Base-by-base conservation (phyloP, 1,284 basidiomycete species). In the Melanopsichium pennsylvanicum region DNA sequence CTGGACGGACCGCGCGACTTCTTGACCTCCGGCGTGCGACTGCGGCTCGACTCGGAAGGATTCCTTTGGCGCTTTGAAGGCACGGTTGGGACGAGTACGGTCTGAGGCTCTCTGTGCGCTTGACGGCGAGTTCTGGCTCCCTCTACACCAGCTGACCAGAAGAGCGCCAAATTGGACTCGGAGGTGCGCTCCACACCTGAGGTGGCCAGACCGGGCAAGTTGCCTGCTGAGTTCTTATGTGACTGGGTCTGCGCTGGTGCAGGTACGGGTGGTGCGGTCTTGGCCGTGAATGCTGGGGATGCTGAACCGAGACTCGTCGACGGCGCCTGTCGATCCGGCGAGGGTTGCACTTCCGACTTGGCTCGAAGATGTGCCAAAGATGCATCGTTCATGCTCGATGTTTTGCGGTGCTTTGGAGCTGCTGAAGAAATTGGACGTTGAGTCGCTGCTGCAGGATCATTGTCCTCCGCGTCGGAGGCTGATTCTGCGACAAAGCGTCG, bases 141-240 rank as follows among this genome's bases (percentile, higher is more conserved):
- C 13, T 56, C 72, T 4, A 78, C 70, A 13, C 79, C 79, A 3
- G 75, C 79, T 5, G 73, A 74, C 79, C 79, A 81, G 45, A 76
- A 76, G 22, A 78, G 66, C 9, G 79, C 78, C 21, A 81, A 58
- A 27, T 81, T 81, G 25, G 72, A 74, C 18, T 78, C 66, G 5
- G 78, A 80, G 12, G 79, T 81, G n/a, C 79, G 70, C 45, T 70
- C 73, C 19, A 71, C 52, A 9, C 79, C 79, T n/a, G 70, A 67
- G 2, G 79, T 81, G 11, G 78, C 79, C 31, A 81, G 43, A 16
- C 63, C 75, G 3, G 70, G 70, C 52, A 69, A 37, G 19, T 44
- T 55, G 34, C 52, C 36, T 1, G 61, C 49, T 7, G 50, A 44
- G 9, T 54, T 22, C 18, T 43, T 45, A 19, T 67, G 39, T n/a